Base-by-base conservation (phyloP, 1,139 yeast species). In the Lodderomyces parapsilosis region DNA sequence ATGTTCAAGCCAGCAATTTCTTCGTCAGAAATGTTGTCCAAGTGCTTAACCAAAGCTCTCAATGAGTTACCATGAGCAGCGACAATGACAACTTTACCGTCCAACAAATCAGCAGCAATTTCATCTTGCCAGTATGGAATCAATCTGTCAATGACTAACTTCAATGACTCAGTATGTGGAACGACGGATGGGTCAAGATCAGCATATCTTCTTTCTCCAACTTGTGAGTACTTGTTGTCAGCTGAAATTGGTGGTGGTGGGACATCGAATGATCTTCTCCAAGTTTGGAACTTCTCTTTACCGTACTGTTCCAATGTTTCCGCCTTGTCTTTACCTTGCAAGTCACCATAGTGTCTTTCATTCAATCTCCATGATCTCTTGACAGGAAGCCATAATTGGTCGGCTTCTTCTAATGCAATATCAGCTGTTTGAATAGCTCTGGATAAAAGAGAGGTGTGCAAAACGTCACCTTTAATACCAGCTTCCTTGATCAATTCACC, bases 31-130 rank as follows among this genome's bases (percentile, higher is more conserved):
- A 93, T 88, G 59, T 82, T 80, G 74, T 93, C 98, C 75, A 93
- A 86, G 78, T 90, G 91, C 83, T 91, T 93, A 63, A 91, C 97
- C 56, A 93, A 78, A 54, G 89, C 98, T 80, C 99, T 87, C 71
- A 93, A 81, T 46, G 98, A 91, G 87, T 93, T 93, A 74, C 99
- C 99, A 78, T 93, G 99, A 54, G 99, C 98, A 61, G 95, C 94
- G 65, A 93, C 71, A 68, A 93, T 71, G 48, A 91, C 98, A 51
- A 95, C 87, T 81, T 91, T 91, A 63, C 90, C 96, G 34, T 66
- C 81, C 63, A 86, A 75, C 63, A 93, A 79, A 68, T 89, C 95
- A 65, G 78, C 78, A 66, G 96, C 81, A 62, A 93, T 88, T 65
- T 81, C 89, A 62, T 89, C 96, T 72, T 90, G 93, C 96, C 96